phyloP scores from a whole-genome alignment of 2,329 filamentous ascomycete genomes.

The Alternaria sp. region DNA sequence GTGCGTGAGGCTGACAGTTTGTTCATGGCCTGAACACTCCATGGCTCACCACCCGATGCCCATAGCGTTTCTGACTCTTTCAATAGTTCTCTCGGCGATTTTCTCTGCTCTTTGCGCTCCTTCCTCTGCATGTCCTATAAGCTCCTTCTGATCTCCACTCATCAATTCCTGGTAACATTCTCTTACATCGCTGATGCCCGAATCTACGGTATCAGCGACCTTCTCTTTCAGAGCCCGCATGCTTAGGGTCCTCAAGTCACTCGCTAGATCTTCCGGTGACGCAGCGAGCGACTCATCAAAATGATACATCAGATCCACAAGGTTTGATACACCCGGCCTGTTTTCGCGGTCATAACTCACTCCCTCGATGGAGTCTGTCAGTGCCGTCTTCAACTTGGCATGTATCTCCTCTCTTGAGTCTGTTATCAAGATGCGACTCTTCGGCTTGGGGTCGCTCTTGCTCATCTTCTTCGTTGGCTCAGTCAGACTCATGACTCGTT shows the following conservation, averaged over 20 bases:
- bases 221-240: slow-evolving; percentile 68
- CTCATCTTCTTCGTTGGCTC: slow-evolving; percentile 88
- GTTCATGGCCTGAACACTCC: not conserved
- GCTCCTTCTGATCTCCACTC: slow-evolving; percentile 56
- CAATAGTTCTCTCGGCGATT: slow-evolving; percentile 63
- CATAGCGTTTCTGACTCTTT: slow-evolving; percentile 26
- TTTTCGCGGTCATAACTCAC: slow-evolving; percentile 74
- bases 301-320: slow-evolving; percentile 79
- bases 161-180: slow-evolving; percentile 63
- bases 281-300: slow-evolving; percentile 58
- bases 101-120: slow-evolving; percentile 67
- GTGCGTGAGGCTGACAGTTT: not conserved
- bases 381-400: slow-evolving; percentile 72
- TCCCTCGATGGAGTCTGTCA: slow-evolving; percentile 74
- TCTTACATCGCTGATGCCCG: slow-evolving; percentile 61
- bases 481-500: slow-evolving; percentile 87
- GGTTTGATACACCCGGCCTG: slow-evolving; percentile 85
- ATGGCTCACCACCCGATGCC: slow-evolving; percentile 15
- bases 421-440: slow-evolving; percentile 83
- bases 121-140: slow-evolving; percentile 64
- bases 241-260: slow-evolving; percentile 51
- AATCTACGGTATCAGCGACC: slow-evolving; percentile 65
- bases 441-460: slow-evolving; percentile 76
- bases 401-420: slow-evolving; percentile 69
- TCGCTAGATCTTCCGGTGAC: slow-evolving; percentile 54